A percentile compares a stretch with the other conserved stretches of the same genome.
Evolutionary conservation across 768 basidiomycete species (phyloP).

Genomic region (Trametes meyenii): DNA sequence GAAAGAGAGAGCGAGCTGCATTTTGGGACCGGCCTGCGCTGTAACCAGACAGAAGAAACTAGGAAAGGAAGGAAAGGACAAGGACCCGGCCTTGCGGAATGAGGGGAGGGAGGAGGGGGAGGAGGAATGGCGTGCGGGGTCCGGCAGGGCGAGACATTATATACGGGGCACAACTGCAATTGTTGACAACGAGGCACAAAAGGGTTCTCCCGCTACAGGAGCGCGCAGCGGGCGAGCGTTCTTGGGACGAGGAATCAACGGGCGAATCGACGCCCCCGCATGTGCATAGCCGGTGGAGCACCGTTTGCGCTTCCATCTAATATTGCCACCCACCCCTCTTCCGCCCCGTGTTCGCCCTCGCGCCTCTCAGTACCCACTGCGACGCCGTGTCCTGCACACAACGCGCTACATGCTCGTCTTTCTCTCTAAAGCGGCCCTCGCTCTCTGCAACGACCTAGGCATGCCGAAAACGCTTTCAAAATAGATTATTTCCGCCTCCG

Average conservation of each 20-base stretch:
- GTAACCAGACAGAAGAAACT: conserved; percentile 28
- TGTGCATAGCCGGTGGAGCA: conserved; percentile 9
- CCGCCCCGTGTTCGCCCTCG: background rate
- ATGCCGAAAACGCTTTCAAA: background rate
- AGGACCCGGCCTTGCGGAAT: conserved; percentile 40
- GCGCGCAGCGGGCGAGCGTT: background rate
- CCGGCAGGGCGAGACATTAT: conserved; percentile 13
- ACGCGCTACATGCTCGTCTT: background rate
- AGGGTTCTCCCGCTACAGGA: conserved; percentile 9
- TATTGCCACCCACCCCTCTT: background rate
- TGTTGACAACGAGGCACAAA: conserved; percentile 24
- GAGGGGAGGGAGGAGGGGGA: conserved; percentile 30
- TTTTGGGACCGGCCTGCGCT: conserved; percentile 39
- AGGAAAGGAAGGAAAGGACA: conserved; percentile 33
- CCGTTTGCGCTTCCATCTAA: background rate
- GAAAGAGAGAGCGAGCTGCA: conserved; percentile 59
- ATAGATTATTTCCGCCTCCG: background rate
- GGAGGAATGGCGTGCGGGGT: conserved; percentile 13
- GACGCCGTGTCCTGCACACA: background rate
- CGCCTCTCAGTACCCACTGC: background rate
- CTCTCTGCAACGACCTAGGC: too few species aligned
- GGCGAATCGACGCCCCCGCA: background rate
- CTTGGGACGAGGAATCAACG: background rate
- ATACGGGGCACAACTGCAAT: conserved; percentile 12
- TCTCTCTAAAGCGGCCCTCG: too few species aligned